Percentiles rank a stretch among this genome's conserved stretches.
Evolutionary conservation across 768 basidiomycete genomes (phyloP).

Genomic region (Auricularia heimuer): DNA sequence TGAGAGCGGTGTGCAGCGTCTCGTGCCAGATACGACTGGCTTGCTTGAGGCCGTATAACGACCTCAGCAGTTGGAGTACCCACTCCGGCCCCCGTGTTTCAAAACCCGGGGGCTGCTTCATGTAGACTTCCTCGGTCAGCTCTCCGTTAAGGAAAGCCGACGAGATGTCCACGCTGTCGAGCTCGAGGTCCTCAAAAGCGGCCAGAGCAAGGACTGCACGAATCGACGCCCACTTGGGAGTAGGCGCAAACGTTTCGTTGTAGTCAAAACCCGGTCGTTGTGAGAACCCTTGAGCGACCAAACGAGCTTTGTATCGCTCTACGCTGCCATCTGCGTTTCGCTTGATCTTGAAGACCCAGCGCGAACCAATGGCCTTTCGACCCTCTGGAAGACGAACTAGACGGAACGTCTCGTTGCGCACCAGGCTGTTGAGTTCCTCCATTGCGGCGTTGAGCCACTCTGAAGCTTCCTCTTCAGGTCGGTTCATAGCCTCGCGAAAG

Average conservation of each 20-base stretch:
- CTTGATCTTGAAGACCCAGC: constrained; percentile 21
- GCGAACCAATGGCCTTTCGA: constrained; percentile 13
- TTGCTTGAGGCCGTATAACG: constrained; percentile 20
- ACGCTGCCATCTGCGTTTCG: constrained; percentile 13
- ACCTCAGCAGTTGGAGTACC: constrained; percentile 14
- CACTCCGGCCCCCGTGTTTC: neutral
- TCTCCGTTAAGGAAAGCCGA: constrained; percentile 16
- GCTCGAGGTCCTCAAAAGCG: constrained; percentile 9
- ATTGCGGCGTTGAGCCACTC: constrained; percentile 12
- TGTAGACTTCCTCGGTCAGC: constrained; percentile 13
- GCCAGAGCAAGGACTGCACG: constrained; percentile 17
- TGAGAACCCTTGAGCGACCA: constrained; percentile 31
- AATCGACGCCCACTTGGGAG: constrained; percentile 17
- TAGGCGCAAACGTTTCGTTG: constrained; percentile 24
- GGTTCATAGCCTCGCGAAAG: neutral
- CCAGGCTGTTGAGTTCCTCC: constrained; percentile 10
- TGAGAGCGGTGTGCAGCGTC: constrained; percentile 21
- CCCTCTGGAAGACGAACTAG: constrained; percentile 10
- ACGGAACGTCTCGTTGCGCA: constrained; percentile 10
- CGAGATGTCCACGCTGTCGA: constrained; percentile 13
- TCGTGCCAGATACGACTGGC: constrained; percentile 15
- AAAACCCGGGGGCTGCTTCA: constrained; percentile 8
- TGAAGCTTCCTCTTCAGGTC: neutral
- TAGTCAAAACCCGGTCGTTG: constrained; percentile 30
- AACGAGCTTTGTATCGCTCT: constrained; percentile 21